These are phyloP conservation scores for Cyclostephanos tholiformis DNA, from an alignment of 108 stramenopile genomes.

Conservation along the genomic window DNA sequence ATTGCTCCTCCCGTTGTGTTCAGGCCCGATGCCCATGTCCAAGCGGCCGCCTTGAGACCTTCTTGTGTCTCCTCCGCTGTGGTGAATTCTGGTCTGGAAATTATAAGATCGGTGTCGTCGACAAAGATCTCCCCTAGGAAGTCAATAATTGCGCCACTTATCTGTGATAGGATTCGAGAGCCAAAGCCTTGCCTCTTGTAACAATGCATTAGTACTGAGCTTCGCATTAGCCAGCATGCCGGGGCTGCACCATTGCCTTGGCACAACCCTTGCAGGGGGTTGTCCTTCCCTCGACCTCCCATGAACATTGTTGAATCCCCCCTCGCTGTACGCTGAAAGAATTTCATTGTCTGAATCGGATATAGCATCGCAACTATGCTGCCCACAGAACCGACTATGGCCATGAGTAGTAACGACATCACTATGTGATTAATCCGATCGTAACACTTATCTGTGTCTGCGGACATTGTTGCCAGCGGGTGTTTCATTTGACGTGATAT, in stretches of 20 bases:
- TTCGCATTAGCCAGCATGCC: too few relatives aligned
- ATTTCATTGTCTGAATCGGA: not conserved
- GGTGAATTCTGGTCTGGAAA: not conserved
- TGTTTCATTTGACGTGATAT: not conserved
- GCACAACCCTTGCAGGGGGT: not conserved
- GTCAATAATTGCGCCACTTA: not conserved
- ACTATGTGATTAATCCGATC: constrained; percentile 13
- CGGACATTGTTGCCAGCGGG: not conserved
- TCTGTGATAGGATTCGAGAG: not conserved
- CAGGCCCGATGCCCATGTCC: not conserved
- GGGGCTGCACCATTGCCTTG: not conserved
- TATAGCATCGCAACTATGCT: not conserved
- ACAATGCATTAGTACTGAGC: not conserved
- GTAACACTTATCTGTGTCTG: constrained; percentile 8
- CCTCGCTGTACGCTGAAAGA: constrained; percentile 4
- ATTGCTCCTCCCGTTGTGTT: not conserved
- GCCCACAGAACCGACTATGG: not conserved
- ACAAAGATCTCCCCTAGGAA: not conserved
- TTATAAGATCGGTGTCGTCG: constrained; percentile 3
- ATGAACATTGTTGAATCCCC: constrained; percentile 9
- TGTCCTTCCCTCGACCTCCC: not conserved
- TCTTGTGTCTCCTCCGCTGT: not conserved
- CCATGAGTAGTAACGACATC: not conserved
- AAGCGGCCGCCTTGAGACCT: not conserved
- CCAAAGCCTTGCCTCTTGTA: not conserved